These are phyloP conservation scores for grape (Vitis vinifera) DNA, from an alignment of 164 flowering plant genomes.

Conservation along the genomic window ASM3070453v1 NC_081812.1:21706001-21706500, in stretches of 20 bases:
- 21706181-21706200: too few species aligned
- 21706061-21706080: not conserved
- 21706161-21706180: not conserved
- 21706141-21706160: not conserved
- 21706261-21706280: too few species aligned
- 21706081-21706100: not conserved
- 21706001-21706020: not conserved
- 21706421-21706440: not conserved
- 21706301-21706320: too few species aligned
- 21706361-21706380: too few species aligned
- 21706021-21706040: not conserved
- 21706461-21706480: conserved; percentile 90
- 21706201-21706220: too few species aligned
- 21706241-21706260: too few species aligned
- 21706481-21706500: conserved; percentile 96
- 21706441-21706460: conserved; percentile 53
- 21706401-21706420: too few species aligned
- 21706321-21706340: too few species aligned
- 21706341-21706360: too few species aligned
- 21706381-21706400: too few species aligned
- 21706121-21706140: not conserved
- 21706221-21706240: too few species aligned
- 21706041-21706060: not conserved
- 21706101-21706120: not conserved
- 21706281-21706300: too few species aligned